These are phyloP conservation scores for Aspergillus homomorphus DNA, from an alignment of 495 filamentous ascomycete species.

Conservation along the genomic window DNA sequence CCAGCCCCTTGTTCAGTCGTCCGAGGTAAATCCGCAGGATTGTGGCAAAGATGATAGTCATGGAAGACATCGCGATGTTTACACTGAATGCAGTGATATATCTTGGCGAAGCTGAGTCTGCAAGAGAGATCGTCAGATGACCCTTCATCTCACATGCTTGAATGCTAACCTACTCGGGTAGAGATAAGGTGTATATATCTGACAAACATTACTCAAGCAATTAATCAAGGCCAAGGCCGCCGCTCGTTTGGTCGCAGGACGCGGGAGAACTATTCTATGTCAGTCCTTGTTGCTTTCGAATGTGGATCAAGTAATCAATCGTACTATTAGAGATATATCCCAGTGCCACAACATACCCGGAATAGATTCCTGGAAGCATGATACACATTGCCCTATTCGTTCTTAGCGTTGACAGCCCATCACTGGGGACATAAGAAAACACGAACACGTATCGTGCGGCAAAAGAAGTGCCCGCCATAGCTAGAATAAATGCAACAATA, in stretches of 20 bases:
- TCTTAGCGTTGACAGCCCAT: not conserved
- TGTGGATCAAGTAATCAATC: not conserved
- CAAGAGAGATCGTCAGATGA: constrained; percentile 15
- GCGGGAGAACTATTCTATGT: not conserved
- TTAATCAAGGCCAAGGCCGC: not conserved
- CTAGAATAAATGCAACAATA: constrained; percentile 65
- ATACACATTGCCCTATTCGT: not conserved
- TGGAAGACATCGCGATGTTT: constrained; percentile 22
- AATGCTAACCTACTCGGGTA: constrained; percentile 15
- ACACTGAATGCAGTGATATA: constrained; percentile 23
- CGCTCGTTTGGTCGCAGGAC: not conserved
- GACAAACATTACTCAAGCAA: not conserved
- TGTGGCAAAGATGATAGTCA: constrained; percentile 22
- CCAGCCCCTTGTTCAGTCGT: constrained; percentile 31
- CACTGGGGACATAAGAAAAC: too few species aligned
- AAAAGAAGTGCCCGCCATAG: constrained; percentile 37
- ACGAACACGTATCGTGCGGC: not conserved
- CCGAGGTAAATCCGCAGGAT: constrained; percentile 24
- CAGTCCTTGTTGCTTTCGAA: not conserved
- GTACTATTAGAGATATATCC: not conserved
- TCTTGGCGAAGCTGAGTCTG: constrained; percentile 13
- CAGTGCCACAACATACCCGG: not conserved
- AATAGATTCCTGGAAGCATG: not conserved
- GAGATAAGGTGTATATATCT: constrained; percentile 26
- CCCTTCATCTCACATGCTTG: not conserved